Conservation (phyloP, 805 yeast genomes). For the Nakazawaea populi region DNA sequence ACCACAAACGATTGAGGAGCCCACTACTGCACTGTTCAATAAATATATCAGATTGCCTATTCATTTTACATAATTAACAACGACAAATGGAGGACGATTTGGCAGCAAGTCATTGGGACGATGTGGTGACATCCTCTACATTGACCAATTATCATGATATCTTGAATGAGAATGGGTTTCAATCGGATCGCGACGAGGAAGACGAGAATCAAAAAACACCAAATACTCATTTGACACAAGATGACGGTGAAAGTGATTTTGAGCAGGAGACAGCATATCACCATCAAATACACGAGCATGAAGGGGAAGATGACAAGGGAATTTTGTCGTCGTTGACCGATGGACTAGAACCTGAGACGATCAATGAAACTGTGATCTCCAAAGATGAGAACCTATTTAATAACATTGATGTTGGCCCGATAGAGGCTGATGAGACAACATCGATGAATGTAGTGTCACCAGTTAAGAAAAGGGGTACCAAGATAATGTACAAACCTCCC, state of each 20-base stretch:
- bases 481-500: constrained; percentile 41
- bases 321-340: constrained; percentile 37
- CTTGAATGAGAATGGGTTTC: constrained; percentile 9
- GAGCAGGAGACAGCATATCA: constrained; percentile 10
- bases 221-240: constrained; percentile 14
- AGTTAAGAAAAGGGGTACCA: constrained; percentile 31
- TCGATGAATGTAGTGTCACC: constrained; percentile 25
- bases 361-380: constrained; percentile 16
- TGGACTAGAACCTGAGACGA: constrained; percentile 1
- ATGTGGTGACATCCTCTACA: constrained; percentile 37
- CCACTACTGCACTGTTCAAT: too few relatives aligned
- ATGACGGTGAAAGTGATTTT: too few relatives aligned
- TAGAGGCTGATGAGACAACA: constrained; percentile 15
- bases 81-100: constrained; percentile 38
- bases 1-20: background rate
- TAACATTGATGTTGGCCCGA: constrained; percentile 21
- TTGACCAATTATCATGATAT: constrained; percentile 16
- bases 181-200: constrained; percentile 8
- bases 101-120: constrained; percentile 59
- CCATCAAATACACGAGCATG: constrained; percentile 24
- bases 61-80: too few relatives aligned
- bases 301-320: constrained; percentile 19
- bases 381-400: constrained; percentile 29
- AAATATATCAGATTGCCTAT: too few relatives aligned
- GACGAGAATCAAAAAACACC: constrained; percentile 13